Evolutionary conservation across 345 rosid genomes (phyloP), one percentile per base, ranked within the genome.

Genomic region (Corchorus olitorius): DNA sequence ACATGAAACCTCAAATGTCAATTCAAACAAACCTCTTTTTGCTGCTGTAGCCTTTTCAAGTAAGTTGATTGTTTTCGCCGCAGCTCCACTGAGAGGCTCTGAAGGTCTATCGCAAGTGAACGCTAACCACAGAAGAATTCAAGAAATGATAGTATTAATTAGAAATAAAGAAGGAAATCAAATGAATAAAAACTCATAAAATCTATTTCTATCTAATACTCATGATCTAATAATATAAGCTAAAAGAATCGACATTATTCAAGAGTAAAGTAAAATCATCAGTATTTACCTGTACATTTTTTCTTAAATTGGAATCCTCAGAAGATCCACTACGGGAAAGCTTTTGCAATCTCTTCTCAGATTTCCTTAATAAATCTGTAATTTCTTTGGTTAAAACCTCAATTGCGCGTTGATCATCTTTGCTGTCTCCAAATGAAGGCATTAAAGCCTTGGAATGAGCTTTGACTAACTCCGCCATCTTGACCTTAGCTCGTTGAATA

Each of bases 381-480:
- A 92, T 83, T 77, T 90, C 97, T 72, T 72, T 88, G 76, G 94
- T 92, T 37, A 94, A 86, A 82, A 72, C 76, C 91, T 94, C 98
- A 45, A 94, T 93, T 34, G 56, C 77, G 54, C 80, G 89, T 56
- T 94, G 98, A 77, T 82, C 91, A 76, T 90, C 97, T 82, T 85
- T 94, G 50, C 92, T 89, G 73, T 94, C 97, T 46, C 97, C 98
- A 78, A 93, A 93, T 0, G 98, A 88, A 82, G 98, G 98, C 98
- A 93, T 90, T 52, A 93, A 76, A 65, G 95, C 94, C 84, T 93
- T 93, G 49, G 94, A 87, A 79, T 93, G 95, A 72, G 97, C 94
- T 81, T 87, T 94, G 6, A 90, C 86, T 78, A 94, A 70, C 80
- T 90, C 95, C 17, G 79, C 82, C 95, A 92, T 90, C 86, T 89